Percentiles rank a stretch among this genome's conserved stretches.
These are phyloP conservation scores for Xylariaceae sp. DNA, from an alignment of 2,329 filamentous ascomycete species.

Conservation along the genomic window DNA sequence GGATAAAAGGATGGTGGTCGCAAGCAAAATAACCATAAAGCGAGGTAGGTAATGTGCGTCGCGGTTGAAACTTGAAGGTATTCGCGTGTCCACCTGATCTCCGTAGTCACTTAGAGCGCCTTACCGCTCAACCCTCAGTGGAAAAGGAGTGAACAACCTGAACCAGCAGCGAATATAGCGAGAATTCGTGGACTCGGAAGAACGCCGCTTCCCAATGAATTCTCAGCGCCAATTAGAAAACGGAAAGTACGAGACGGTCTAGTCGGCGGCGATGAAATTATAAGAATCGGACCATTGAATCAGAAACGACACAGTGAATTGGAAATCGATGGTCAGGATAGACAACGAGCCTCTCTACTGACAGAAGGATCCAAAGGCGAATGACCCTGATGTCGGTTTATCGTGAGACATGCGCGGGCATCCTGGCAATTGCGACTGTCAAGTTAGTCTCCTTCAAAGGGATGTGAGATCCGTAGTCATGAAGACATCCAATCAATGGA, in stretches of 20 bases:
- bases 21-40: slow-evolving; percentile 17
- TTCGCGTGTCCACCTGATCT: slow-evolving; percentile 13
- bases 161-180: slow-evolving; percentile 52
- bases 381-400: slow-evolving; percentile 36
- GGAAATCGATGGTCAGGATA: no score
- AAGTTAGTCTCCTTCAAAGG: slow-evolving; percentile 5
- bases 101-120: slow-evolving; percentile 5
- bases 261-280: slow-evolving; percentile 17
- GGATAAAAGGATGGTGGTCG: slow-evolving; percentile 14
- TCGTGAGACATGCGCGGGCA: slow-evolving; percentile 35
- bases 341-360: neutral
- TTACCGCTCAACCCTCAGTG: slow-evolving; percentile 24
- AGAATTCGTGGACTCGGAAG: slow-evolving; percentile 37
- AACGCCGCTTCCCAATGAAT: slow-evolving; percentile 41
- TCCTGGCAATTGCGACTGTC: slow-evolving; percentile 25
- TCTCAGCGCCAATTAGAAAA: slow-evolving; percentile 37
- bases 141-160: slow-evolving; percentile 41
- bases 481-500: slow-evolving; percentile 13
- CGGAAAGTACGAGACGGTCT: slow-evolving; percentile 32
- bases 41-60: slow-evolving; percentile 13
- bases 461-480: slow-evolving; percentile 15
- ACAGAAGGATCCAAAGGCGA: slow-evolving; percentile 8
- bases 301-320: neutral
- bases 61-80: slow-evolving; percentile 5
- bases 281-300: no score